Base-by-base conservation (phyloP, 108 stramenopile species). In the Nitzschia inconspicua region DNA sequence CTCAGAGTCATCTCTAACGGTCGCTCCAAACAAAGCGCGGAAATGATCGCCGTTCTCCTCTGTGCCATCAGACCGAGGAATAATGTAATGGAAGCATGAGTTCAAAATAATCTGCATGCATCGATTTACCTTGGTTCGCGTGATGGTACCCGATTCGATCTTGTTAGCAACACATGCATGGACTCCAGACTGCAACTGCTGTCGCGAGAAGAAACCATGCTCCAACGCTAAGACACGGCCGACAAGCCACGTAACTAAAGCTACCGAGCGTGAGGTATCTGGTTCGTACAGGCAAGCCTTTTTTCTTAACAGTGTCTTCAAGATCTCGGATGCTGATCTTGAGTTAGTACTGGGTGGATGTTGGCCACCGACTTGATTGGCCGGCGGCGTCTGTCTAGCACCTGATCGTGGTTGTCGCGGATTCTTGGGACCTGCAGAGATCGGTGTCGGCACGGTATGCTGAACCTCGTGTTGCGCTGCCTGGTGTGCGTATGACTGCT, bases 101-200 rank as follows among this genome's bases (percentile, higher is more conserved):
- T 93, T 93, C 53, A 93, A 73, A 35, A 93, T 93, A 30, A 93
- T 88, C 59, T 93, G 92, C 91, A 93, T 93, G 73, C 92, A 93
- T 18, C 92, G 72, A 60, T 93, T 93, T 11, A 93, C 92, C 43
- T 89, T 93, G 22, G 92, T 93, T 28, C 92, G 62, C 16, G 92
- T 93, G 60, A 93, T 89, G 19, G 60, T 72, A 14, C 88, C 85
- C 7, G 75, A 65, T 10, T 88, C 77, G 49, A 93, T 93, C 56
- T 89, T 89, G 20, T 56, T 36, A 23, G 83, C 72, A 9, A 93
- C 88, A 51, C 86, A 87, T 3, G 84, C 66, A 60, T 93, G 92
- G 1, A 93, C 92, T 9, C 92, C 88, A 0, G 83, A 72, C 66
- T 93, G 92, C 9, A 93, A 75, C 41, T 87, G 82, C 66, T 93